A percentile compares a stretch with the other conserved stretches of the same genome.
Conservation (phyloP, 2,329 filamentous ascomycete species). For the Aspergillus pseudoviridinutans region DNA sequence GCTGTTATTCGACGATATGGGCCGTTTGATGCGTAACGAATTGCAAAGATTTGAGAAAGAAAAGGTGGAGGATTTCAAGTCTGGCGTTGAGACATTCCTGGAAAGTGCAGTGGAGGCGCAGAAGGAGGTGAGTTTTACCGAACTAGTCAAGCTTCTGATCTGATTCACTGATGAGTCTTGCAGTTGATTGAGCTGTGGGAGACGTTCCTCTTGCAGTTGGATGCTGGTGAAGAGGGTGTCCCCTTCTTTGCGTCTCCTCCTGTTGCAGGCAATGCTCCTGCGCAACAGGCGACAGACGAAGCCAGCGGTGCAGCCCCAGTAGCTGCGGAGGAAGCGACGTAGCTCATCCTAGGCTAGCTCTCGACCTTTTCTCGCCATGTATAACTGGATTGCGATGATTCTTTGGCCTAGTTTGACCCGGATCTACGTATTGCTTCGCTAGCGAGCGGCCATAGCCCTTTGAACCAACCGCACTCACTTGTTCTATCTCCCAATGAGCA, state of each 20-base stretch:
- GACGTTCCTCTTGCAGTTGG: slow-evolving; percentile 92
- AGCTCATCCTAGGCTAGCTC: neutral
- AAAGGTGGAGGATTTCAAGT: slow-evolving; percentile 99
- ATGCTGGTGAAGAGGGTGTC: slow-evolving; percentile 79
- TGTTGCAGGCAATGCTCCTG: slow-evolving; percentile 14
- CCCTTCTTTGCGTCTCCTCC: slow-evolving; percentile 40
- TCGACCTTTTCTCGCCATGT: slow-evolving; percentile 8
- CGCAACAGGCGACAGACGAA: slow-evolving; percentile 15
- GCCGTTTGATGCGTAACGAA: slow-evolving; percentile 82
- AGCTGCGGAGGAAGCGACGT: slow-evolving; percentile 16
- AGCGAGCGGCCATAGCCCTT: neutral
- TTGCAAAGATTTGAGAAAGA: slow-evolving; percentile 92
- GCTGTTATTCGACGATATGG: slow-evolving; percentile 95
- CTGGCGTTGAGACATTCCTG: slow-evolving; percentile 92
- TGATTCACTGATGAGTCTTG: slow-evolving; percentile 23
- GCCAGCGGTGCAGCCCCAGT: slow-evolving; percentile 7
- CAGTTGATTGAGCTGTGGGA: slow-evolving; percentile 91
- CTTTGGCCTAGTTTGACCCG: neutral
- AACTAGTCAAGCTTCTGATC: neutral
- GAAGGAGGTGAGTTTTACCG: slow-evolving; percentile 71
- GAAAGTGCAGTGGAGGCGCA: slow-evolving; percentile 97
- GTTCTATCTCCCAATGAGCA: neutral
- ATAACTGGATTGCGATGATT: slow-evolving; percentile 12
- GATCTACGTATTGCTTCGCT: neutral
- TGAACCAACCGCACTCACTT: neutral